Percentiles rank a stretch among this genome's conserved stretches.
phyloP scores from a whole-genome alignment of 768 basidiomycete species.

The Suillus clintonianus region DNA sequence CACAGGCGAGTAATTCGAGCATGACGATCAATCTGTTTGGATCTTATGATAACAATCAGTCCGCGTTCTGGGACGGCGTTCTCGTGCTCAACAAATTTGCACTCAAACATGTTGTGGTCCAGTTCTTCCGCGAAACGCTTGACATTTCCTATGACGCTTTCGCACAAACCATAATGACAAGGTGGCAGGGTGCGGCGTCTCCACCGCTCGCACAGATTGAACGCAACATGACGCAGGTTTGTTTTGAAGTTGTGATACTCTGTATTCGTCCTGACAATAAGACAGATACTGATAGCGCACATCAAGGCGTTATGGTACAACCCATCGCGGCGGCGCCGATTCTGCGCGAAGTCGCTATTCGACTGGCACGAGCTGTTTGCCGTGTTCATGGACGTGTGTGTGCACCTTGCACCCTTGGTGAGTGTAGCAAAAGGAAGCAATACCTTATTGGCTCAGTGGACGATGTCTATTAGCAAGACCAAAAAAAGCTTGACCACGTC shows the following conservation, averaged over 20 bases:
- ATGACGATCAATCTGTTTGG: neutral
- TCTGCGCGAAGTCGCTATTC: constrained; percentile 60
- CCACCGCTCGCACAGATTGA: constrained; percentile 45
- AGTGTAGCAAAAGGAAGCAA: neutral
- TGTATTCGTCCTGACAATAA: neutral
- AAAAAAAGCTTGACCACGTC: constrained; percentile 33
- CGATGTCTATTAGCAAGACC: constrained; percentile 10
- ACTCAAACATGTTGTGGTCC: constrained; percentile 58
- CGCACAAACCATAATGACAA: constrained; percentile 35
- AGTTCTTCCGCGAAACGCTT: constrained; percentile 64
- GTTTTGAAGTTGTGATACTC: neutral
- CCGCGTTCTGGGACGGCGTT: constrained; percentile 58
- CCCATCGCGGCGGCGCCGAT: constrained; percentile 64
- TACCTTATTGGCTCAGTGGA: neutral
- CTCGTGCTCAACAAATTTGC: constrained; percentile 53
- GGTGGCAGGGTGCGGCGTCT: constrained; percentile 39
- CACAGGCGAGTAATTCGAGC: constrained; percentile 48
- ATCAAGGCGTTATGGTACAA: constrained; percentile 68
- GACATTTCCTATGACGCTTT: constrained; percentile 55
- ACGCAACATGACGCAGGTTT: constrained; percentile 38
- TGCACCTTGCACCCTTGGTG: constrained; percentile 19
- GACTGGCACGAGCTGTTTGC: constrained; percentile 72
- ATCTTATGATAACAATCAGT: constrained; percentile 37
- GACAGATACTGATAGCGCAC: constrained; percentile 59
- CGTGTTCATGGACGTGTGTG: constrained; percentile 30